Evolutionary conservation across 441 rosid species (phyloP).

Genomic region (Adansonia gregorii): DNA sequence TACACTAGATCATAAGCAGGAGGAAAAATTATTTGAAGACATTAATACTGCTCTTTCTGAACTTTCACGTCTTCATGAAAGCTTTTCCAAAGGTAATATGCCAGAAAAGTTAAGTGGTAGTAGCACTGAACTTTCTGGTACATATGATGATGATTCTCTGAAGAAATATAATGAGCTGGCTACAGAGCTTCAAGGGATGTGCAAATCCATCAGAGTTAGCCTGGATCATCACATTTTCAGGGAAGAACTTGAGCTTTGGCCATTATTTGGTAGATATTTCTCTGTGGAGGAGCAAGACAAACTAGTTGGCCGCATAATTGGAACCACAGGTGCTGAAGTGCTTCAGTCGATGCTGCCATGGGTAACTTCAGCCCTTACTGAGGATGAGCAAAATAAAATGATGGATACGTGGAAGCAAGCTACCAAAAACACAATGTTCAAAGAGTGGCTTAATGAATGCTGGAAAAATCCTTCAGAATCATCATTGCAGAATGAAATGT

Average conservation of each 20-base stretch:
- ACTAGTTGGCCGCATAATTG: conserved; percentile 74
- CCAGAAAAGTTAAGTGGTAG: conserved; percentile 31
- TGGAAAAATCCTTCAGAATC: conserved; percentile 59
- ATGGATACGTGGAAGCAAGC: conserved; percentile 89
- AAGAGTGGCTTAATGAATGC: conserved; percentile 75
- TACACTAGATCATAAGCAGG: conserved; percentile 78
- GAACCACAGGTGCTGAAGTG: conserved; percentile 78
- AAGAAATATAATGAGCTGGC: conserved; percentile 57
- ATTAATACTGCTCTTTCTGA: conserved; percentile 63
- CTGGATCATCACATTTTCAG: conserved; percentile 67
- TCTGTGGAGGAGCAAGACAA: conserved; percentile 76
- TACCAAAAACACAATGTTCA: conserved; percentile 78
- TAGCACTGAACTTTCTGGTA: conserved; percentile 30
- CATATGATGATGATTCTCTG: conserved; percentile 33
- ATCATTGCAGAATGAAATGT: conserved; percentile 44
- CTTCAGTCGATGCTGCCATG: conserved; percentile 81
- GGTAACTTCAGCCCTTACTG: conserved; percentile 77
- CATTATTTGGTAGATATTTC: conserved; percentile 66
- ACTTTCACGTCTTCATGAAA: conserved; percentile 59
- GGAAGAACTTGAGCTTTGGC: conserved; percentile 82
- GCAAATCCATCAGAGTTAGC: conserved; percentile 69
- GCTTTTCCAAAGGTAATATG: conserved; percentile 37
- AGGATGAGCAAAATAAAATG: conserved; percentile 73
- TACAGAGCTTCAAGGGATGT: conserved; percentile 78
- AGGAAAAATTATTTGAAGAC: conserved; percentile 70